Base-by-base conservation (phyloP, 2,329 filamentous ascomycete genomes). In the Penicillium sp. region DNA sequence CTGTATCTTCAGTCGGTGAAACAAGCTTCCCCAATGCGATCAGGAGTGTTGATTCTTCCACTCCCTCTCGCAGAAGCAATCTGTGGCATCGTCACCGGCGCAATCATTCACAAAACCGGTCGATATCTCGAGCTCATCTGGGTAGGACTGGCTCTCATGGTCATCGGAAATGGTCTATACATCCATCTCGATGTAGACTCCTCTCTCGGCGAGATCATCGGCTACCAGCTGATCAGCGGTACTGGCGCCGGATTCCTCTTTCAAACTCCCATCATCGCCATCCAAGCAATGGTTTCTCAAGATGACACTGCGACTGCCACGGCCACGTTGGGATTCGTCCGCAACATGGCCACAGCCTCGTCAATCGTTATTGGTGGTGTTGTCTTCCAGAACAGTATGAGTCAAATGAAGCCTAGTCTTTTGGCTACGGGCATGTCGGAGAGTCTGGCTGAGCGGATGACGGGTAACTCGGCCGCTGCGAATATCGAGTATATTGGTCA, bases 341-440 rank as follows among this genome's bases (percentile, higher is more conserved):
- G 86, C 18, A 85, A 86, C 56, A 71, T 90, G 3, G 83, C 82
- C 8, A 86, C 82, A 0, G 78, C 82, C 2, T 78, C 84, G 18
- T 83, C 82, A 0, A 78, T 89, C 45, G 85, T 88, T 1, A 74
- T 90, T 35, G 87, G 87, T 25, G 82, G 85, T n/a, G 85, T 88
- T 39, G 78, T 90, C 34, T 90, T 90, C 70, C 83, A 88, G 67
- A 90, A 90, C 63, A 65, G 28, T 44, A 68, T 67, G 66, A 69
- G 24, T 58, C 68, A 54, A 9, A 57, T 28, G 66, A 79, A 3
- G 82, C 72, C 54, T 74, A 77, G 48, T 81, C 84, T 33, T 76
- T 81, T 11, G 77, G 84, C 18, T 83, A 79, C 59, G 4, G 63
- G 67, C 2, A 53, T 67, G 36, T 60, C 50, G 35, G 56, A 44